phyloP scores from a whole-genome alignment of 2,329 filamentous ascomycete species.

The Hypoxylon sp. region DNA sequence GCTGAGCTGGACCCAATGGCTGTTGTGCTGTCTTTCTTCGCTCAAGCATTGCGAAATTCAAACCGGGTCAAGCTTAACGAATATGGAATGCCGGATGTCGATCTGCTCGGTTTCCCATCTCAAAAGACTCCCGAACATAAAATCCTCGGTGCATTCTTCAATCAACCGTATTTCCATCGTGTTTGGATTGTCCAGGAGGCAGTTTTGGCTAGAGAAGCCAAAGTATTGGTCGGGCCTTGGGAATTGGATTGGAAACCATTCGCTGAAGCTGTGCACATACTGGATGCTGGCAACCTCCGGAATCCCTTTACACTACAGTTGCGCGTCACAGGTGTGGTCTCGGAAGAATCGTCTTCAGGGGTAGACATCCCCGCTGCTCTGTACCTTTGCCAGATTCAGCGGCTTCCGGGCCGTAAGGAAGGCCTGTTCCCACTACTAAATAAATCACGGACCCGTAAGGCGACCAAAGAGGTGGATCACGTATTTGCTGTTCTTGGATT shows the following conservation, averaged over 20 bases:
- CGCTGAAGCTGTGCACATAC: slow-evolving; percentile 6
- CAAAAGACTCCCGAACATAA: slow-evolving; percentile 7
- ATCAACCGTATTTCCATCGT: slow-evolving; percentile 15
- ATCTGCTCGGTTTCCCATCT: slow-evolving; percentile 16
- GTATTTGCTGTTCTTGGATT: slow-evolving; percentile 22
- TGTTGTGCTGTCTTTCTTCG: slow-evolving; percentile 18
- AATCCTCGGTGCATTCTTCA: slow-evolving; percentile 15
- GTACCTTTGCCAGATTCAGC: slow-evolving; percentile 17
- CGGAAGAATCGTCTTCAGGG: slow-evolving; percentile 6
- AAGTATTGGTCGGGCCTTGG: slow-evolving; percentile 11
- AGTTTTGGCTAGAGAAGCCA: slow-evolving; percentile 16
- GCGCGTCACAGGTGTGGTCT: slow-evolving; percentile 11
- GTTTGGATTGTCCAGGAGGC: slow-evolving; percentile 28
- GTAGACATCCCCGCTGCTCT: slow-evolving; percentile 7
- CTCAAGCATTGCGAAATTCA: slow-evolving; percentile 16
- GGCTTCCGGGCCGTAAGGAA: slow-evolving; percentile 7
- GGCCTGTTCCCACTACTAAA: slow-evolving; percentile 14
- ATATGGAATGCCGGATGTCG: slow-evolving; percentile 4
- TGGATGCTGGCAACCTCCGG: slow-evolving; percentile 13
- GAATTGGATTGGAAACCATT: slow-evolving; percentile 27
- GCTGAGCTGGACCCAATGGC: slow-evolving; percentile 12
- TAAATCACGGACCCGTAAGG: slow-evolving; percentile 7
- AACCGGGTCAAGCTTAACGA: slow-evolving; percentile 4
- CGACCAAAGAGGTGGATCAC: slow-evolving; percentile 11
- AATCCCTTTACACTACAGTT: slow-evolving; percentile 9